These are phyloP conservation scores for Crithidia brevicula DNA, from an alignment of 208 protist species.

Conservation along the genomic window DNA sequence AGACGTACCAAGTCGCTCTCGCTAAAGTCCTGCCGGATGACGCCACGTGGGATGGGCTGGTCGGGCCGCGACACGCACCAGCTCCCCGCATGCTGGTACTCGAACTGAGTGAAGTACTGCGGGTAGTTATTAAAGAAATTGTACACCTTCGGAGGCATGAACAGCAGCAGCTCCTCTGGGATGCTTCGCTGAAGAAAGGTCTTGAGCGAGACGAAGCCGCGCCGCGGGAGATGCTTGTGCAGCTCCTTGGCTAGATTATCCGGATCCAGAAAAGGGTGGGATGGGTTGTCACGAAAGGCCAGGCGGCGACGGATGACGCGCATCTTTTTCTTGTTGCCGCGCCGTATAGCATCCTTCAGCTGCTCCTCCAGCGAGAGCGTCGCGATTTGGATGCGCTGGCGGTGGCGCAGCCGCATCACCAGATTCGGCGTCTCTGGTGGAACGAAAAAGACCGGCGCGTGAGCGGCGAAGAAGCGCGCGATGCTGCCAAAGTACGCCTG, in stretches of 20 bases:
- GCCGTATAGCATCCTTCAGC: slow-evolving; percentile 64
- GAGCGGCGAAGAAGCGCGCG: slow-evolving; percentile 54
- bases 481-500: slow-evolving; percentile 68
- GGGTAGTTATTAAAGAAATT: slow-evolving; percentile 87
- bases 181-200: slow-evolving; percentile 66
- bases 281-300: slow-evolving; percentile 85
- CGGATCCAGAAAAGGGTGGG: slow-evolving; percentile 87
- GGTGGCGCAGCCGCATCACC: slow-evolving; percentile 82
- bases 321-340: slow-evolving; percentile 64
- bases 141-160: slow-evolving; percentile 67
- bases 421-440: slow-evolving; percentile 51
- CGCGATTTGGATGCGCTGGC: slow-evolving; percentile 59
- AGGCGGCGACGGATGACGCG: slow-evolving; percentile 79
- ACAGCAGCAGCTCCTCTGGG: slow-evolving; percentile 78
- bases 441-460: slow-evolving; percentile 77
- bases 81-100: slow-evolving; percentile 68
- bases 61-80: slow-evolving; percentile 81
- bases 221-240: slow-evolving; percentile 70
- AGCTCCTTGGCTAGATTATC: slow-evolving; percentile 90
- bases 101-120: slow-evolving; percentile 88
- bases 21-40: slow-evolving; percentile 78
- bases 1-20: slow-evolving; percentile 82
- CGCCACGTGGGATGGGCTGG: slow-evolving; percentile 78
- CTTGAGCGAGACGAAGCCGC: slow-evolving; percentile 70
- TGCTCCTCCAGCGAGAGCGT: slow-evolving; percentile 85